A percentile compares a stretch with the other conserved stretches of the same genome.
Evolutionary conservation across 371 early-diverging fungal genomes (phyloP).

Genomic region (Capniomyces stellatus): DNA sequence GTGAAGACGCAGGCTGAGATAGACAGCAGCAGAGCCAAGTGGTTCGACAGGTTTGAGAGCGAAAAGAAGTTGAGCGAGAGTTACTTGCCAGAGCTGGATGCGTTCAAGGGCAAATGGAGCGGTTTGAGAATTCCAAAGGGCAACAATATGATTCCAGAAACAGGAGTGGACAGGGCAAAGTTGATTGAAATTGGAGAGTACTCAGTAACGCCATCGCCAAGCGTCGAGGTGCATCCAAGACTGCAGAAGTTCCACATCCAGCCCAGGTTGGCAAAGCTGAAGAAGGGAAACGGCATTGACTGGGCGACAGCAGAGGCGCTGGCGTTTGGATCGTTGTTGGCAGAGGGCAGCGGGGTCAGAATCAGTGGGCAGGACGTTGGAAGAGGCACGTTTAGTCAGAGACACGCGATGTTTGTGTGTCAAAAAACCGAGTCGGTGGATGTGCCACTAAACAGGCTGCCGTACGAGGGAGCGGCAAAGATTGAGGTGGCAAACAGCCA

Average conservation of each 20-base stretch:
- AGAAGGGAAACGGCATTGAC: constrained; percentile 62
- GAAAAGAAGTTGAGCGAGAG: constrained; percentile 5
- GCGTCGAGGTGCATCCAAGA: constrained; percentile 58
- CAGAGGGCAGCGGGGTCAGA: constrained; percentile 69
- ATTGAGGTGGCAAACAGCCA: constrained; percentile 80
- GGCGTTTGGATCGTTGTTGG: constrained; percentile 74
- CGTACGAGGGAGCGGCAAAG: constrained; percentile 28
- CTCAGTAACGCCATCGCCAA: constrained; percentile 47
- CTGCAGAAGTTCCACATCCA: constrained; percentile 77
- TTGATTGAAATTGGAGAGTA: constrained; percentile 46
- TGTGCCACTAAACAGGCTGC: constrained; percentile 62
- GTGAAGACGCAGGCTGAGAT: constrained; percentile 11
- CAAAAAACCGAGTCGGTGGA: constrained; percentile 45
- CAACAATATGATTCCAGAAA: constrained; percentile 24
- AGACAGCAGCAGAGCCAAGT: constrained; percentile 5
- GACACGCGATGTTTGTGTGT: constrained; percentile 77
- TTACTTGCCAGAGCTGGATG: constrained; percentile 10
- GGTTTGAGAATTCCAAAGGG: constrained; percentile 25
- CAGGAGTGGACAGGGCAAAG: constrained; percentile 36
- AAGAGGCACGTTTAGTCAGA: constrained; percentile 92
- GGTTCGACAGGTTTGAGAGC: constrained; percentile 10
- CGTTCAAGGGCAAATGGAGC: constrained; percentile 37
- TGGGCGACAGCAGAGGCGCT: constrained; percentile 95
- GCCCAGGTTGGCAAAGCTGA: constrained; percentile 47
- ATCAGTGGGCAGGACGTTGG: constrained; percentile 96